phyloP scores from a whole-genome alignment of 257 asterid species.

The Petunia secreta region DNA sequence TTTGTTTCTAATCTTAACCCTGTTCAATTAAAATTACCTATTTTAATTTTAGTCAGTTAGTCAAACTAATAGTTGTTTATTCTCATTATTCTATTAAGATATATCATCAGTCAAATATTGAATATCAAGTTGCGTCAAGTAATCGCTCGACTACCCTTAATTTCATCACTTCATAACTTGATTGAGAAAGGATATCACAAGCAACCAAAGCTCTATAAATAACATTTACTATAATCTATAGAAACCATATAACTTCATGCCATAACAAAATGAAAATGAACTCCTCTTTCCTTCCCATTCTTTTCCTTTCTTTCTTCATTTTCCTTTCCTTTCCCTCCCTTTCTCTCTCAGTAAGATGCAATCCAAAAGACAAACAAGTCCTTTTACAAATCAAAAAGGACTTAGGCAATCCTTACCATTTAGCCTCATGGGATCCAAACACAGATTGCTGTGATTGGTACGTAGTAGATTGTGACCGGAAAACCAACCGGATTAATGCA shows the following conservation, averaged over 20 bases:
- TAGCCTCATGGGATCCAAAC: conserved; percentile 58
- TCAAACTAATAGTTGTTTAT: too few relatives aligned
- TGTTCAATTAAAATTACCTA: too few relatives aligned
- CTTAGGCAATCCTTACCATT: conserved; percentile 48
- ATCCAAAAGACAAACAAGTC: conserved; percentile 61
- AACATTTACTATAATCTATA: not conserved
- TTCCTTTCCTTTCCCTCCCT: conserved; percentile 26
- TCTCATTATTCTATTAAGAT: too few relatives aligned
- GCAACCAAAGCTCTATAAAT: not conserved
- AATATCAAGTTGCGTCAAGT: too few relatives aligned
- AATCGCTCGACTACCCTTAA: too few relatives aligned
- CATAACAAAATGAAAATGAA: not conserved
- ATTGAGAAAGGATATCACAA: too few relatives aligned
- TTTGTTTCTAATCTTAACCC: too few relatives aligned
- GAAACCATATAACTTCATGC: not conserved
- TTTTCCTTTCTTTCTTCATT: conserved; percentile 22
- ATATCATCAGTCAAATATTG: too few relatives aligned
- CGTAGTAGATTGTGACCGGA: conserved; percentile 43
- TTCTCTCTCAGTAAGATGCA: conserved; percentile 39
- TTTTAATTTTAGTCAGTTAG: too few relatives aligned
- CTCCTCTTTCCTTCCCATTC: not conserved
- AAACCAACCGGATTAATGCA: conserved; percentile 45
- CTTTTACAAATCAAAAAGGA: conserved; percentile 57
- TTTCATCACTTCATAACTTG: too few relatives aligned
- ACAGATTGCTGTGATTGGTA: conserved; percentile 66